Conservation (phyloP, 2,329 filamentous ascomycete genomes). For the Pyrenophora graminea region DNA sequence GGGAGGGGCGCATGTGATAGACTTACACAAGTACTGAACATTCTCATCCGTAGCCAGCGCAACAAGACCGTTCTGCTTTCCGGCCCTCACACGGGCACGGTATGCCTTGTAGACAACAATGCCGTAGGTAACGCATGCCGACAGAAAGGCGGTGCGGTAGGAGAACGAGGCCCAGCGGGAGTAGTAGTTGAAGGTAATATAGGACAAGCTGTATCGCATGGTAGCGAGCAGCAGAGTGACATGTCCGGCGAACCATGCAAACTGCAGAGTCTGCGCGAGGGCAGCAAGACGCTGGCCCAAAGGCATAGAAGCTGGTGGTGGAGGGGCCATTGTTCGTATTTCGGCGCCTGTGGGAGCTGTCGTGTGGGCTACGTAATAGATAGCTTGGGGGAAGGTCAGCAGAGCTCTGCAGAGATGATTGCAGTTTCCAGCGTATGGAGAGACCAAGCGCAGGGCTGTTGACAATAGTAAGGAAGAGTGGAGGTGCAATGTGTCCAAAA, state of each 20-base stretch:
- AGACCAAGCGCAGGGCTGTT: slow-evolving; percentile 15
- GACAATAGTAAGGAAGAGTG: slow-evolving; percentile 18
- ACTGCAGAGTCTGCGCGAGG: slow-evolving; percentile 90
- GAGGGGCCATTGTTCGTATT: slow-evolving; percentile 67
- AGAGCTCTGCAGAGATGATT: slow-evolving; percentile 19
- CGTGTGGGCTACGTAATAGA: slow-evolving; percentile 32
- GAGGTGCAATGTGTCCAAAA: slow-evolving; percentile 44
- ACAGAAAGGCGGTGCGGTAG: slow-evolving; percentile 88
- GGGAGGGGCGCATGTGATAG: not conserved
- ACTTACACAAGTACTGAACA: slow-evolving; percentile 92
- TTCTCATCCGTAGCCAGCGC: slow-evolving; percentile 86
- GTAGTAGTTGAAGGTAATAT: slow-evolving; percentile 86
- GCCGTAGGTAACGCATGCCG: slow-evolving; percentile 89
- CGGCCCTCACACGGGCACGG: slow-evolving; percentile 78
- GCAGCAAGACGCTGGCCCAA: slow-evolving; percentile 74
- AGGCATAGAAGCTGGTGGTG: slow-evolving; percentile 70
- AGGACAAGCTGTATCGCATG: slow-evolving; percentile 81
- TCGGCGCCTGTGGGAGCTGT: slow-evolving; percentile 25
- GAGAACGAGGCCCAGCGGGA: slow-evolving; percentile 76
- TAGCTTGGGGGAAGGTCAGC: slow-evolving; percentile 28
- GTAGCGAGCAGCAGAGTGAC: slow-evolving; percentile 82
- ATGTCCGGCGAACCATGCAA: slow-evolving; percentile 74
- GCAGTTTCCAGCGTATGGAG: slow-evolving; percentile 20
- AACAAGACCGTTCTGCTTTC: slow-evolving; percentile 66
- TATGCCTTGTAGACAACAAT: slow-evolving; percentile 99